These are phyloP conservation scores for Tricholomella constricta DNA, from an alignment of 768 basidiomycete genomes.

Conservation along the genomic window DNA sequence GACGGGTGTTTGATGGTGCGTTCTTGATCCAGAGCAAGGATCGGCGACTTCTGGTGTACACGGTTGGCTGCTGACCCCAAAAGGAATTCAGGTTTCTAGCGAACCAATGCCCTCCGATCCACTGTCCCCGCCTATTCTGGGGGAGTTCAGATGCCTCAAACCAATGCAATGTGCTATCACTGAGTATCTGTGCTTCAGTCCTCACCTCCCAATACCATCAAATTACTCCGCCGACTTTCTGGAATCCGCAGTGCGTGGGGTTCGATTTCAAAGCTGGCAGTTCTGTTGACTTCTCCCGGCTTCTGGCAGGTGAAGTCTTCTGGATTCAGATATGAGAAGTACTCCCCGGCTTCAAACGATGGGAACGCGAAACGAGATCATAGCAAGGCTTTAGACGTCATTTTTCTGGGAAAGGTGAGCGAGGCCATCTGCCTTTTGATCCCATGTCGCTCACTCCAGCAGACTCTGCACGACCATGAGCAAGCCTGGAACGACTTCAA, in stretches of 20 bases:
- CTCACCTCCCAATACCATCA: constrained; percentile 33
- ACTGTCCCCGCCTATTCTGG: constrained; percentile 10
- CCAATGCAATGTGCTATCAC: constrained; percentile 52
- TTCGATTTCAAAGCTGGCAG: neutral
- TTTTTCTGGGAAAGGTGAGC: constrained; percentile 46
- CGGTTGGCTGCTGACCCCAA: constrained; percentile 11
- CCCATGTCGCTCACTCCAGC: constrained; percentile 2
- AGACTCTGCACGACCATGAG: constrained; percentile 59
- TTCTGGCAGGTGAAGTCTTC: constrained; percentile 19
- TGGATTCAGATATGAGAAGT: constrained; percentile 28
- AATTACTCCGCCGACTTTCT: constrained; percentile 17
- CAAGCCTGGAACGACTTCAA: constrained; percentile 68
- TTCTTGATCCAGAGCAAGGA: constrained; percentile 8
- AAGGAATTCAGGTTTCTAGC: constrained; percentile 10
- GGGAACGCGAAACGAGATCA: constrained; percentile 8
- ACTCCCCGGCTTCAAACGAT: constrained; percentile 8
- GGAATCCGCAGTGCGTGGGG: constrained; percentile 15
- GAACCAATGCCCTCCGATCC: constrained; percentile 12
- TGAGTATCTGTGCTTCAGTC: constrained; percentile 45
- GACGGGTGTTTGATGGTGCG: constrained; percentile 62
- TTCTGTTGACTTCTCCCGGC: neutral
- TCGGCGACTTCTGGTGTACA: neutral
- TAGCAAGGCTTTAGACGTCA: constrained; percentile 29
- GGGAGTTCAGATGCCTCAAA: constrained; percentile 42
- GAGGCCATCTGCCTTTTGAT: neutral